These are phyloP conservation scores for Boletus rufocinnamomeus DNA, from an alignment of 768 basidiomycete genomes.

Conservation along the genomic window DNA sequence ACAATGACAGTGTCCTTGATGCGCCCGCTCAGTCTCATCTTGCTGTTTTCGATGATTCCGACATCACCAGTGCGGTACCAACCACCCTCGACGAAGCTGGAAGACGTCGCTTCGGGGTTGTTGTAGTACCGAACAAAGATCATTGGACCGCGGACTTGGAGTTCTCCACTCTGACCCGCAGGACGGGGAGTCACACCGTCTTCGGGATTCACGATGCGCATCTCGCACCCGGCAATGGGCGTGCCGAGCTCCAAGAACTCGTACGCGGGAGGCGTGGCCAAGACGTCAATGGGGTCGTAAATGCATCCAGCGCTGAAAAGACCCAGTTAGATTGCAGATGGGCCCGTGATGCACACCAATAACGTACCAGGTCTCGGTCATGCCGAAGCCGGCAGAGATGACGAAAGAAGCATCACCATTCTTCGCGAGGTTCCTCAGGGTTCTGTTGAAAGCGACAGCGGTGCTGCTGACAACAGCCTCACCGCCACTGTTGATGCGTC, in stretches of 20 bases:
- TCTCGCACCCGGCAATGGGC: slow-evolving; percentile 32
- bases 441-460: slow-evolving; percentile 39
- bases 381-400: slow-evolving; percentile 35
- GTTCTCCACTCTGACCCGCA: not conserved
- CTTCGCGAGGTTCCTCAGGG: slow-evolving; percentile 30
- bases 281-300: slow-evolving; percentile 36
- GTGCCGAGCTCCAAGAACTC: slow-evolving; percentile 44
- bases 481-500: slow-evolving; percentile 43
- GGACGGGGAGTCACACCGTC: slow-evolving; percentile 31
- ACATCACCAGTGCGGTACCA: slow-evolving; percentile 68
- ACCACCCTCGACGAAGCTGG: slow-evolving; percentile 47
- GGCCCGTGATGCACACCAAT: not conserved
- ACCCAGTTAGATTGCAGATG: not conserved
- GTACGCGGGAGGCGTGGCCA: slow-evolving; percentile 17
- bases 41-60: slow-evolving; percentile 38
- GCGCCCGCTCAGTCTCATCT: slow-evolving; percentile 24
- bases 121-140: slow-evolving; percentile 1
- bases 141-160: slow-evolving; percentile 5
- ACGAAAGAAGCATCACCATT: slow-evolving; percentile 35
- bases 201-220: slow-evolving; percentile 37
- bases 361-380: slow-evolving; percentile 45
- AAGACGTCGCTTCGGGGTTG: slow-evolving; percentile 4
- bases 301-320: slow-evolving; percentile 40
- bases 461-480: slow-evolving; percentile 43
- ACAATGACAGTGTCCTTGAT: slow-evolving; percentile 5